These are phyloP conservation scores for Starmerella sirachaensis DNA, from an alignment of 805 yeast species.

Conservation along the genomic window DNA sequence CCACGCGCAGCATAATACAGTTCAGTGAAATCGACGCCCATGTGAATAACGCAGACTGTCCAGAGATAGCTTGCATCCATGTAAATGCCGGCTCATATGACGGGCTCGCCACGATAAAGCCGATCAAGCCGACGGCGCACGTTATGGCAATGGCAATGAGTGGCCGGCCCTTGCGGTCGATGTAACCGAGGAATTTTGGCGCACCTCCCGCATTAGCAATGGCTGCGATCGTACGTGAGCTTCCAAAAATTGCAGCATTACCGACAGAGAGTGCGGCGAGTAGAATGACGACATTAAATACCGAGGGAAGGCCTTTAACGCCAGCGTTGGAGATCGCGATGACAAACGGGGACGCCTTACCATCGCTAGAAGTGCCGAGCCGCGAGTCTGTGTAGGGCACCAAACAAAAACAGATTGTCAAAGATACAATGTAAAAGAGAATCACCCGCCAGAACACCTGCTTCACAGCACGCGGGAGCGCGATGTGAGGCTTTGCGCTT, in stretches of 20 bases:
- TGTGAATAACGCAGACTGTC: slow-evolving; percentile 60
- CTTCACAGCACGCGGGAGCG: slow-evolving; percentile 63
- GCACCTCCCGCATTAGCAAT: slow-evolving; percentile 53
- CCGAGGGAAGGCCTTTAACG: slow-evolving; percentile 52
- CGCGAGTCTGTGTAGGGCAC: slow-evolving; percentile 52
- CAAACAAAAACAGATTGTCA: slow-evolving; percentile 48
- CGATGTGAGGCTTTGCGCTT: slow-evolving; percentile 50
- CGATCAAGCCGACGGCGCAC: slow-evolving; percentile 37
- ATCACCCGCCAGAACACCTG: slow-evolving; percentile 76
- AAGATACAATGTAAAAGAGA: slow-evolving; percentile 52
- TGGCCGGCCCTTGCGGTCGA: slow-evolving; percentile 64
- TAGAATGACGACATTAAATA: slow-evolving; percentile 57
- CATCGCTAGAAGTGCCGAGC: slow-evolving; percentile 42
- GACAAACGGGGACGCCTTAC: slow-evolving; percentile 58
- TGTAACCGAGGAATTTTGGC: slow-evolving; percentile 46
- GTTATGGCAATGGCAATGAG: slow-evolving; percentile 42
- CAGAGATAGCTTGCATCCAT: slow-evolving; percentile 66
- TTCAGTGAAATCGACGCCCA: slow-evolving; percentile 66
- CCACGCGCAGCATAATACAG: slow-evolving; percentile 55
- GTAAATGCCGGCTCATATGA: slow-evolving; percentile 42
- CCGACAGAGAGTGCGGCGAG: slow-evolving; percentile 62
- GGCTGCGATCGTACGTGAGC: slow-evolving; percentile 55
- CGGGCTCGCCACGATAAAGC: slow-evolving; percentile 46
- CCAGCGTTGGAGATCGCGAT: slow-evolving; percentile 55
- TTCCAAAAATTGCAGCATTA: slow-evolving; percentile 53